Evolutionary conservation across 129 eudicot species (phyloP).

Genomic region (Artemisia annua): DNA sequence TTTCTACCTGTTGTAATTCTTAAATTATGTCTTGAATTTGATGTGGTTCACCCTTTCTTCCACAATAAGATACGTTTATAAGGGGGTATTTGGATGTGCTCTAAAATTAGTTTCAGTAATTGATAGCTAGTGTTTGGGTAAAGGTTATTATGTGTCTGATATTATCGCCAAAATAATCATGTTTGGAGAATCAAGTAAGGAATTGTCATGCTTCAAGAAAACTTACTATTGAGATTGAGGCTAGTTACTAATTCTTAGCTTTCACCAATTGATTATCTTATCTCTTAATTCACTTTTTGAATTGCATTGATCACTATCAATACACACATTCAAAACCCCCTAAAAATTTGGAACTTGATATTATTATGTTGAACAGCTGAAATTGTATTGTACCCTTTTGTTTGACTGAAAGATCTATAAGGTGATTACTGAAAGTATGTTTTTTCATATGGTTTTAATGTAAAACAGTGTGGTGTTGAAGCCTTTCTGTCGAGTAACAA

Average conservation of each 20-base stretch:
- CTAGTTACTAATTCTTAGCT: neutral
- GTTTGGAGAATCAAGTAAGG: neutral
- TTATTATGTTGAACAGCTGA: slow-evolving; percentile 5
- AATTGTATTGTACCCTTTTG: slow-evolving; percentile 7
- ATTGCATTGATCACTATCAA: neutral
- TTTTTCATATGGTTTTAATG: slow-evolving; percentile 14
- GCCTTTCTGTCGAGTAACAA: slow-evolving; percentile 68
- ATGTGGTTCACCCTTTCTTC: too few relatives aligned
- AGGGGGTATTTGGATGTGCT: too few relatives aligned
- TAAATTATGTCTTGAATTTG: too few relatives aligned
- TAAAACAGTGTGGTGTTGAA: slow-evolving; percentile 66
- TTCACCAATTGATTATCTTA: neutral
- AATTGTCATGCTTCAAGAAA: neutral
- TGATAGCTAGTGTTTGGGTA: neutral
- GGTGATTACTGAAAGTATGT: slow-evolving; percentile 6
- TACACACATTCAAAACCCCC: neutral
- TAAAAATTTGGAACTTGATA: neutral
- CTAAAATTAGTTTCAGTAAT: neutral
- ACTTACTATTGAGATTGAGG: neutral
- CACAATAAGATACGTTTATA: too few relatives aligned
- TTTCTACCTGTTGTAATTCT: too few relatives aligned
- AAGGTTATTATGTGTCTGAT: neutral
- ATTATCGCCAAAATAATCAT: neutral
- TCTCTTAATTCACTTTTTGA: too few relatives aligned
- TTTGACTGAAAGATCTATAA: neutral